Evolutionary conservation across 2,329 filamentous ascomycete species (phyloP).

Genomic region (Ophiostoma ulmi): DNA sequence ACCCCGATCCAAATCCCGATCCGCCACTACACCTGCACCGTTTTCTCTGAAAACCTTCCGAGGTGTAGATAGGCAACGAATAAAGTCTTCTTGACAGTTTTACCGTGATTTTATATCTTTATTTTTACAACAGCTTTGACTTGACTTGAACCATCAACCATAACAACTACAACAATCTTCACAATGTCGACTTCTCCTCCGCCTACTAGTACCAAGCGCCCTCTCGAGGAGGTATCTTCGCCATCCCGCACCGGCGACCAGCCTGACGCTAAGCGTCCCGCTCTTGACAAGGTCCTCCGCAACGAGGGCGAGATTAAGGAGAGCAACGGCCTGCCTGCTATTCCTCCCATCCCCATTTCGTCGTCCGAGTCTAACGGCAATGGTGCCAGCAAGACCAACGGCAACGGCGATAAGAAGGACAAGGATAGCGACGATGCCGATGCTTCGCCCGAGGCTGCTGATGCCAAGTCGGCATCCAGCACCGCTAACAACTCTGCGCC

Average conservation of each 20-base stretch:
- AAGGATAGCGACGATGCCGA: conserved; percentile 58
- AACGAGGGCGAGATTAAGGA: conserved; percentile 54
- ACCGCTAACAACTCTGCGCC: conserved; percentile 41
- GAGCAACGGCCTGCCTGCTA: conserved; percentile 35
- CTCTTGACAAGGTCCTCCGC: conserved; percentile 84
- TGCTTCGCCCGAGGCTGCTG: conserved; percentile 59
- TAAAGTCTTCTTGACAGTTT: conserved; percentile 15
- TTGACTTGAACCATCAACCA: neutral
- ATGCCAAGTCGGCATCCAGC: conserved; percentile 44
- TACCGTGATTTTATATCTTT: conserved; percentile 1
- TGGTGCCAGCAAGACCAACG: conserved; percentile 39
- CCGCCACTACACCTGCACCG: conserved; percentile 73
- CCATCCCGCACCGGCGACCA: conserved; percentile 87
- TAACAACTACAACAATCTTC: conserved; percentile 31
- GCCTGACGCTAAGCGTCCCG: conserved; percentile 93
- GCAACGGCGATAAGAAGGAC: conserved; percentile 48
- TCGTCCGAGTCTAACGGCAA: conserved; percentile 45
- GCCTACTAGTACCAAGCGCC: conserved; percentile 74
- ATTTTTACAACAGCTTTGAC: neutral
- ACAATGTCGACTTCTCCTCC: conserved; percentile 67
- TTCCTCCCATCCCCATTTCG: conserved; percentile 34
- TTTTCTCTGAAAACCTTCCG: conserved; percentile 79
- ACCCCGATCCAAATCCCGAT: conserved; percentile 34
- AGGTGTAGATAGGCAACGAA: conserved; percentile 68
- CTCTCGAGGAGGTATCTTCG: conserved; percentile 93